Evolutionary conservation across 2,329 filamentous ascomycete species (phyloP).

Genomic region (Monilinia vaccinii-corymbosi): DNA sequence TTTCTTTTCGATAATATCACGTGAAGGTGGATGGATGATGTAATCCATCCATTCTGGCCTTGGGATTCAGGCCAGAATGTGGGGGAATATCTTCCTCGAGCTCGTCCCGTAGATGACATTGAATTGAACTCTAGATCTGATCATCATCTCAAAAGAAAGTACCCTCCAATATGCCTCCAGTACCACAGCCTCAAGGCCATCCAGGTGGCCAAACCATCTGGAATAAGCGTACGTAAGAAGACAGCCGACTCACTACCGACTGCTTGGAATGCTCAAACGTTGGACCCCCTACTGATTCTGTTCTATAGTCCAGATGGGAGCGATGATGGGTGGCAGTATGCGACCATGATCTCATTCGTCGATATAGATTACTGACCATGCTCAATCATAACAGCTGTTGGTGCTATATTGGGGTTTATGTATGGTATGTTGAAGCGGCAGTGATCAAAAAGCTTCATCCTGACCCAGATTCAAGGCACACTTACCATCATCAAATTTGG

Average conservation of each 20-base stretch:
- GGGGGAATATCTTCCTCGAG: not conserved
- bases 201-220: constrained; percentile 6
- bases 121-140: no score
- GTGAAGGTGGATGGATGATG: not conserved
- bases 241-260: no score
- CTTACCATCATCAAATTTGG: constrained; percentile 95
- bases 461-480: constrained; percentile 49
- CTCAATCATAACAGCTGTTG: constrained; percentile 65
- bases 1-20: not conserved
- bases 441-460: not conserved
- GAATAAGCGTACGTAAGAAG: constrained; percentile 10
- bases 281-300: constrained; percentile 29
- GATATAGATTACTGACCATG: constrained; percentile 1
- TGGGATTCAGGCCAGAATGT: not conserved
- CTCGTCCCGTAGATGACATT: no score
- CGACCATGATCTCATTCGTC: constrained; percentile 22
- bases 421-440: constrained; percentile 55
- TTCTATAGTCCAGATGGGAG: constrained; percentile 84
- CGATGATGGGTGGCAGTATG: constrained; percentile 97
- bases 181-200: constrained; percentile 9
- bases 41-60: not conserved
- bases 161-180: constrained; percentile 3
- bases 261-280: not conserved
- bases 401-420: constrained; percentile 94
- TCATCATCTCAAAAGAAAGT: not conserved